Evolutionary conservation across 2,329 filamentous ascomycete species (phyloP), one percentile per base, ranked within the genome.

Genomic region (Aspergillus sp.): DNA sequence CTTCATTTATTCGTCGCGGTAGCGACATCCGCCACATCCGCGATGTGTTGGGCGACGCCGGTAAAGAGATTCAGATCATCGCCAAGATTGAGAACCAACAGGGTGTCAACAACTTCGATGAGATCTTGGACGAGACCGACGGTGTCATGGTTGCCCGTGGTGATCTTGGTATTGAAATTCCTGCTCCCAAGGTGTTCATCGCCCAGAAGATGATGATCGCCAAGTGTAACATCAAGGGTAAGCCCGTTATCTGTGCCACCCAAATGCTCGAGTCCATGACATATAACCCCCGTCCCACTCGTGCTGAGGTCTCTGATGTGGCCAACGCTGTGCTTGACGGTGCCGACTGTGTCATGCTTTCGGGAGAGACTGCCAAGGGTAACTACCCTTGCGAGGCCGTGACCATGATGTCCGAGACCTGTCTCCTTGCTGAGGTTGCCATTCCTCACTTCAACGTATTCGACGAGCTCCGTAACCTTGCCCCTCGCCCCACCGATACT

Each of bases 231-330:
- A 88, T 97, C 74, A 93, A 92, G 68, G 95, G 95, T 79, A 99
- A 99, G 86, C 95, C 95, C 67, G 93, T 93, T 77, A 97, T 99
- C 77, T 98, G 93, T 80, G 95, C 95, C 60, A 99, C 95, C 41
- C 95, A 99, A 84, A 99, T 99, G 95, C 87, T 99, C 68, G 95
- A 99, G 86, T 96, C 92, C 67, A 99, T 99, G 95, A 99, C 96
- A 79, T 97, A 96, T 86, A 99, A 99, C 84, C 95, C 95, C 67
- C 91, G 95, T 63, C 95, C 95, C 52, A 99, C 95, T 64, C 92
- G 95, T 80, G 95, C 95, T 64, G 95, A 99, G 83, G 96, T 99
- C 76, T 96, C 91, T 73, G 95, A 99, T 74, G 95, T 99, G 62
- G 95, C 95, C 69, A 99, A 99, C 78, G 95, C 95, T 66, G 92